Percentiles rank a stretch among this genome's conserved stretches.
Conservation (phyloP, 371 early-diverging fungal species). For the Massospora cicadina region DNA sequence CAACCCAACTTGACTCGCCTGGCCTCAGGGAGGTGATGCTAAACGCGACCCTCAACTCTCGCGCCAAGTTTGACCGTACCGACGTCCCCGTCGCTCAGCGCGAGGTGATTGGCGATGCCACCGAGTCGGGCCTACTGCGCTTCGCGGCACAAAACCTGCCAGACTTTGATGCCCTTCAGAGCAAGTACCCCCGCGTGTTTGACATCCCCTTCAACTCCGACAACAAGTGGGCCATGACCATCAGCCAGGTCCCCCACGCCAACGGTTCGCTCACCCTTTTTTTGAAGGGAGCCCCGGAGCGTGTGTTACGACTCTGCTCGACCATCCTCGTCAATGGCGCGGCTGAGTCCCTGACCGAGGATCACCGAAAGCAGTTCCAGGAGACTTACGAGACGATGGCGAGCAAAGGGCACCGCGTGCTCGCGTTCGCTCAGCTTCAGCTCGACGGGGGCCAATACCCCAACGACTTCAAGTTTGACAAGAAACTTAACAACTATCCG, state of each 20-base stretch:
- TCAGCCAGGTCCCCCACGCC: conserved; percentile 50
- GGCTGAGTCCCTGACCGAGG: conserved; percentile 31
- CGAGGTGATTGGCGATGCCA: conserved; percentile 72
- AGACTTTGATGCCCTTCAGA: conserved; percentile 41
- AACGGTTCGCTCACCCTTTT: conserved; percentile 47
- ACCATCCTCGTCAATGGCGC: conserved; percentile 32
- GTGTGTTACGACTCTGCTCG: conserved; percentile 58
- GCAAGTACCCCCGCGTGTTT: conserved; percentile 64
- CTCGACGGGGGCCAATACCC: conserved; percentile 47
- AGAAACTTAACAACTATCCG: conserved; percentile 57
- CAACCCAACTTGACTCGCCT: conserved; percentile 22
- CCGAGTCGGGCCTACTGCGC: conserved; percentile 73
- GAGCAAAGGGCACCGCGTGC: conserved; percentile 78
- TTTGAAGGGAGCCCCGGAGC: conserved; percentile 91
- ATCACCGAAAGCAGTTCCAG: conserved; percentile 37
- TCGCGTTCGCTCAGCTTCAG: conserved; percentile 70
- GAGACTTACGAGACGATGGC: conserved; percentile 72
- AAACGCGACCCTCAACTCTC: conserved; percentile 54
- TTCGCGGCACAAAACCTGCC: conserved; percentile 45
- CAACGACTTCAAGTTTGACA: conserved; percentile 43
- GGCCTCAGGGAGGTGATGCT: conserved; percentile 52
- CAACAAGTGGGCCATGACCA: conserved; percentile 86
- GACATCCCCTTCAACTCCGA: conserved; percentile 92
- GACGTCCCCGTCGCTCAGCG: conserved; percentile 66
- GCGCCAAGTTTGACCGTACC: conserved; percentile 69